Evolutionary conservation across 345 rosid species (phyloP), one percentile per base, ranked within the genome.

Genomic region (Iberis pinnata): DNA sequence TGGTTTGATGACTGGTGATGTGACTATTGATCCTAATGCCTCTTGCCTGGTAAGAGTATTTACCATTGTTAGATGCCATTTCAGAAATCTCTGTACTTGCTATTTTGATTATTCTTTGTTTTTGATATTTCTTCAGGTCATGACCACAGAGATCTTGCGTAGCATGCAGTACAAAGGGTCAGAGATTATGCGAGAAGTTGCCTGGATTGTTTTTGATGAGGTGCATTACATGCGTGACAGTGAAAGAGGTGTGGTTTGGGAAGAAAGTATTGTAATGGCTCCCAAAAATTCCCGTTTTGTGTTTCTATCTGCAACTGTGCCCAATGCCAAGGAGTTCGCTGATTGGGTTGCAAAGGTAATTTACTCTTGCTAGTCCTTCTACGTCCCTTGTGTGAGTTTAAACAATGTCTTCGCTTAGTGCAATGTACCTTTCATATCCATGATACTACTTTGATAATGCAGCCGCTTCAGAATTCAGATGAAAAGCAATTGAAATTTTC

Each of bases 131-230:
- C 32, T 60, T 69, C 64, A 92, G 98, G 96, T 88, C 33, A 92
- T 92, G 98, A 92, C 98, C 14, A 92, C 97, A 1, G 98, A 92
- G 78, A 92, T 92, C 63, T 88, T 95, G 98, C 95, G 98, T 43
- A 88, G 93, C 37, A 92, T 92, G 97, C 97, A 78, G 76, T 92
- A 92, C 44, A 88, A 73, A 76, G 97, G 98, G 68, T 92, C 98
- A 7, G 97, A 92, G 71, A 25, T 85, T 49, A 79, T 86, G 59
- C 70, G 97, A 48, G 98, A 92, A 64, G 98, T 92, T 56, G 98
- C 98, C 12, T 92, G 97, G 98, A 69, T 88, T 57, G 69, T 92
- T 37, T 92, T 92, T 76, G 98, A 92, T 72, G 98, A 92, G 73
- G 98, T 92, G 29, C 98, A 92, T 73, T 92, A 92, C 75, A 92